Evolutionary conservation across 257 asterid genomes (phyloP), one percentile per base, ranked within the genome.

Genomic region (Solanum gracilifrons): DNA sequence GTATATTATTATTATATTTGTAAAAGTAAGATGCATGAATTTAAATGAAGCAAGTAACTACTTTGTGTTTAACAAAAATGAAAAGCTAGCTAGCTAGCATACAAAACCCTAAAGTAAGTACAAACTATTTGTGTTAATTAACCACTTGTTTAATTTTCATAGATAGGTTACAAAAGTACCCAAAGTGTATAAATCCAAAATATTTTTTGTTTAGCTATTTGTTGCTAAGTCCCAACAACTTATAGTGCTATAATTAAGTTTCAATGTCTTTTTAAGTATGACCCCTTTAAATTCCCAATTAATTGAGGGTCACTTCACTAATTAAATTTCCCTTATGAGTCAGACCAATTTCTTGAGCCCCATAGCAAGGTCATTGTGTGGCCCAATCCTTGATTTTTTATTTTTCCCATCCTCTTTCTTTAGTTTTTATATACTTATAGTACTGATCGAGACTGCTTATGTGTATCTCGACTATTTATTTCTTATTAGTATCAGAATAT

Each of bases 261-360:
- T 15, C 37, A 79, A 25, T 41, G 25, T 43, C 74, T 86, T 88
- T 79, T 62, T 64, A 83, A 90, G 87, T 29, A 88, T 46, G 76
- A 89, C 85, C 18, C 55, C 18, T 12, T 66, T 15, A 66, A 73
- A 72, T 46, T 79, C 73, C 33, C 46, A 64, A 60, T 37, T 69
- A 72, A 48, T 88, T 88, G 83, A 77, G 87, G 86, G 89, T 88
- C 89, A 90, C 92, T 88, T 86, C 90, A 91, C 69, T 72, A 48
- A 46, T 48, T 18, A 80, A 75, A 64, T 87, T 87, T 62, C 77
- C 66, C 88, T 73, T 77, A 89, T 43, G 71, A 89, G 93, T 92
- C 90, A 89, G 90, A 92, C 93, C 95, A 89, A 92, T 92, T 90
- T 88, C 92, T 92, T 90, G 91, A 90, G 87, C 88, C 93, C 91